Conservation (phyloP, 331 rosid genomes). For the Saraca asoca region DNA sequence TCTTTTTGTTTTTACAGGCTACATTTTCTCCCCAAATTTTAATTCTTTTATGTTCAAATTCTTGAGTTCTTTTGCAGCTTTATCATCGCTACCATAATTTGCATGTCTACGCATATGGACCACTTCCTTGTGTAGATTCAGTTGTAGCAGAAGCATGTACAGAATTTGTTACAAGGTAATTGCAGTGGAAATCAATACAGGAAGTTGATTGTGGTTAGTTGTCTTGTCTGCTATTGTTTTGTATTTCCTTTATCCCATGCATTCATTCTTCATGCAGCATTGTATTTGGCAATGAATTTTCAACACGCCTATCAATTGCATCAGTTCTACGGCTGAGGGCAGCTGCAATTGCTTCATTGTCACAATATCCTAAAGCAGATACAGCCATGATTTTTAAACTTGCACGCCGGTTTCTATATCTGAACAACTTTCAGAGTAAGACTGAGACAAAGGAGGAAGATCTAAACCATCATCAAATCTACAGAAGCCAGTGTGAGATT, state of each 20-base stretch:
- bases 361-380: constrained; percentile 68
- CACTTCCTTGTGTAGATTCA: constrained; percentile 91
- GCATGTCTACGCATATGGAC: constrained; percentile 86
- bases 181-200: constrained; percentile 13
- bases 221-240: constrained; percentile 5
- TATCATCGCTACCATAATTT: constrained; percentile 65
- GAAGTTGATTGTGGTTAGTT: constrained; percentile 15
- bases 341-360: constrained; percentile 74
- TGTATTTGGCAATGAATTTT: constrained; percentile 77
- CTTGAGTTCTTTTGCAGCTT: constrained; percentile 53
- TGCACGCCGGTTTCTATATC: constrained; percentile 57
- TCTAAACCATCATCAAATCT: constrained; percentile 35
- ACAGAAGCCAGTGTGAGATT: constrained; percentile 44
- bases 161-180: constrained; percentile 79
- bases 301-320: constrained; percentile 80
- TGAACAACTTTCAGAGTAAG: constrained; percentile 50
- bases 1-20: no score
- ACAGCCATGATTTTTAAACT: constrained; percentile 62
- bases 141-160: constrained; percentile 84
- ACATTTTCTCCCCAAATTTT: no score
- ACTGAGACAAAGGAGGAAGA: constrained; percentile 34
- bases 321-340: constrained; percentile 84
- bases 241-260: constrained; percentile 27
- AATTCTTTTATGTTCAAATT: constrained; percentile 9
- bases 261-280: constrained; percentile 56